phyloP scores from a whole-genome alignment of 208 protist genomes.

The Acanthamoeba rhysodes region DNA sequence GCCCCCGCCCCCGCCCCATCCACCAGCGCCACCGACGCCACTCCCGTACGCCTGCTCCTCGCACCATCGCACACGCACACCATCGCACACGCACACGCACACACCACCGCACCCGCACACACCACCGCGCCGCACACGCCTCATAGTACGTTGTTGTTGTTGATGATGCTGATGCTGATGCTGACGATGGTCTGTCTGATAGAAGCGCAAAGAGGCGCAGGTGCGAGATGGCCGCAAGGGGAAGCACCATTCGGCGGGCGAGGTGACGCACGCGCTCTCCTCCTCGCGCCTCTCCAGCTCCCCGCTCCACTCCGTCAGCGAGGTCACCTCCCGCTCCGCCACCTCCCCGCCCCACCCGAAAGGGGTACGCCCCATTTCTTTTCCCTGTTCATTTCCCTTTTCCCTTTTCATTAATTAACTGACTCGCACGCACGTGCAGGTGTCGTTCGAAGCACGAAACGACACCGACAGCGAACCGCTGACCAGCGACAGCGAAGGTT shows the following conservation, averaged over 20 bases:
- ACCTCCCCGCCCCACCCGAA: background rate
- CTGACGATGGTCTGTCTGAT: too few species aligned
- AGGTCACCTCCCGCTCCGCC: background rate
- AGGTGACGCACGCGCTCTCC: background rate
- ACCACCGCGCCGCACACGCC: background rate
- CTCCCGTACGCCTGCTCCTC: background rate
- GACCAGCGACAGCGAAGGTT: slow-evolving; percentile 31
- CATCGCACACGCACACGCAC: background rate
- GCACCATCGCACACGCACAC: background rate
- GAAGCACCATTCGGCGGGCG: background rate
- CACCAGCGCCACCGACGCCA: background rate
- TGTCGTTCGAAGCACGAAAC: background rate
- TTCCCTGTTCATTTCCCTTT: too few species aligned
- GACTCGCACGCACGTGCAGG: too few species aligned
- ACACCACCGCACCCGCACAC: background rate
- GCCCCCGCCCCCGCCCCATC: too few species aligned
- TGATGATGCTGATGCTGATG: too few species aligned
- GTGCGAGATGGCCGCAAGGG: background rate
- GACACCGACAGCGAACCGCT: slow-evolving; percentile 22
- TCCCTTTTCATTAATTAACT: too few species aligned
- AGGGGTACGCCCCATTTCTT: too few species aligned
- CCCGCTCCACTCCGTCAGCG: background rate
- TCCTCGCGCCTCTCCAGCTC: background rate
- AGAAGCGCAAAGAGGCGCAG: too few species aligned
- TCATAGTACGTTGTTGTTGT: background rate